These are phyloP conservation scores for Boechera stricta DNA, from an alignment of 345 rosid genomes.

Conservation along the genomic window DNA sequence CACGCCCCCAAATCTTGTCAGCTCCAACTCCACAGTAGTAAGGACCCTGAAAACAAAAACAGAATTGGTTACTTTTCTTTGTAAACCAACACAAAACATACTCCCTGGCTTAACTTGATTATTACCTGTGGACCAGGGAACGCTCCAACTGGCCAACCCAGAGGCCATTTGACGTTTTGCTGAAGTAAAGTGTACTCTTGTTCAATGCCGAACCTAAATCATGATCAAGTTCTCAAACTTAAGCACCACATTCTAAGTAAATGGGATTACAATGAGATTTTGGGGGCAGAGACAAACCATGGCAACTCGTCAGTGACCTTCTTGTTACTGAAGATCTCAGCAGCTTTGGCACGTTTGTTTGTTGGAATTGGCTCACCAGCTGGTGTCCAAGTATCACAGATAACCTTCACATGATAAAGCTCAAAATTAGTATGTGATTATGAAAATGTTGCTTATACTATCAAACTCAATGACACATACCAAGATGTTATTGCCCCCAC, in stretches of 20 bases:
- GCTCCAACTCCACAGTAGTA: conserved; percentile 98
- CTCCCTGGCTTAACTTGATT: neutral
- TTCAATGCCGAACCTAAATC: conserved; percentile 86
- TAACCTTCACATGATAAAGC: conserved; percentile 58
- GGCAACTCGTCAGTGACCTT: conserved; percentile 76
- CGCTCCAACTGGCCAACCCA: conserved; percentile 99
- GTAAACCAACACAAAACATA: conserved; percentile 2
- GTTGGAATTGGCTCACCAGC: conserved; percentile 98
- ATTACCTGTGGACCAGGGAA: conserved; percentile 97
- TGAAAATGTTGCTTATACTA: conserved; percentile 6
- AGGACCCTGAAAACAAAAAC: conserved; percentile 72
- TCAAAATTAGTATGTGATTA: neutral
- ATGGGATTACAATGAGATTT: neutral
- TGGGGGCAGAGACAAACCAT: conserved; percentile 57
- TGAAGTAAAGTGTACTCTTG: conserved; percentile 98
- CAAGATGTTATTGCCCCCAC: conserved; percentile 96
- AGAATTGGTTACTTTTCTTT: neutral
- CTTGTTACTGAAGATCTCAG: conserved; percentile 70
- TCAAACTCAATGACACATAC: conserved; percentile 51
- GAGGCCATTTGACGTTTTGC: conserved; percentile 87
- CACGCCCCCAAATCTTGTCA: conserved; percentile 94
- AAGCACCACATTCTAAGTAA: neutral
- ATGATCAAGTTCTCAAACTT: neutral
- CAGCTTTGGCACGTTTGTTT: conserved; percentile 91
- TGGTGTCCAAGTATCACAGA: conserved; percentile 90